phyloP scores from a whole-genome alignment of 768 basidiomycete species.

The Termitomyces sp. region DNA sequence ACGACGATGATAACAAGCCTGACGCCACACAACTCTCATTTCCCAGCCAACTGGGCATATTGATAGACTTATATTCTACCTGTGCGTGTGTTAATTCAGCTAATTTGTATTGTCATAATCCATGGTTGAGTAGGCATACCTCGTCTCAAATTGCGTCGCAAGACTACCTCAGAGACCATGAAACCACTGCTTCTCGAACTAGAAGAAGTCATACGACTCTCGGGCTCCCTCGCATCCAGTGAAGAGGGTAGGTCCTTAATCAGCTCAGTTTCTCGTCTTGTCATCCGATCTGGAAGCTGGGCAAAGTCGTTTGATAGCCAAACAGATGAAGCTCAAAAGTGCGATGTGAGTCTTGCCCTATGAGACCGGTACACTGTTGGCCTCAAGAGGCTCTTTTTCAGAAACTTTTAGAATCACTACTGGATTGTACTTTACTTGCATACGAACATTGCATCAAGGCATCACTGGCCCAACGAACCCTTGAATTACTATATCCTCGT shows the following conservation, averaged over 20 bases:
- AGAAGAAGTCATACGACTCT: slow-evolving; percentile 24
- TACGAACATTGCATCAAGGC: slow-evolving; percentile 38
- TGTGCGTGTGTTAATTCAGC: slow-evolving; percentile 24
- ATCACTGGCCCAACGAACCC: slow-evolving; percentile 42
- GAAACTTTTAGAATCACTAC: slow-evolving; percentile 23
- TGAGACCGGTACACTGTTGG: background rate
- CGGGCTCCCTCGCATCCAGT: slow-evolving; percentile 19
- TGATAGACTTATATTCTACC: slow-evolving; percentile 36
- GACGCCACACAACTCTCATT: slow-evolving; percentile 19
- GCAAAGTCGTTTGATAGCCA: slow-evolving; percentile 14
- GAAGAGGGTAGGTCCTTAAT: slow-evolving; percentile 33
- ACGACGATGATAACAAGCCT: slow-evolving; percentile 24
- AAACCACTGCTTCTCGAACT: slow-evolving; percentile 36
- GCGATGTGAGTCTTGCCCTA: slow-evolving; percentile 22
- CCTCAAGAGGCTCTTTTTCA: slow-evolving; percentile 8
- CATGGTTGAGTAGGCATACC: slow-evolving; percentile 34
- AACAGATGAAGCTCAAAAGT: slow-evolving; percentile 20
- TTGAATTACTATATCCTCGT: slow-evolving; percentile 43
- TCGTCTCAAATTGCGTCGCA: slow-evolving; percentile 39
- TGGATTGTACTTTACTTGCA: slow-evolving; percentile 32
- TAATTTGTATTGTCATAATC: background rate
- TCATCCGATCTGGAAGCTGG: slow-evolving; percentile 27
- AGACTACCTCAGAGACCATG: slow-evolving; percentile 39
- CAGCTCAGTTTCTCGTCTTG: slow-evolving; percentile 23
- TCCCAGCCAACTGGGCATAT: slow-evolving; percentile 28